phyloP scores from a whole-genome alignment of 1,284 basidiomycete species.

The Malassezia yamatoensis region DNA sequence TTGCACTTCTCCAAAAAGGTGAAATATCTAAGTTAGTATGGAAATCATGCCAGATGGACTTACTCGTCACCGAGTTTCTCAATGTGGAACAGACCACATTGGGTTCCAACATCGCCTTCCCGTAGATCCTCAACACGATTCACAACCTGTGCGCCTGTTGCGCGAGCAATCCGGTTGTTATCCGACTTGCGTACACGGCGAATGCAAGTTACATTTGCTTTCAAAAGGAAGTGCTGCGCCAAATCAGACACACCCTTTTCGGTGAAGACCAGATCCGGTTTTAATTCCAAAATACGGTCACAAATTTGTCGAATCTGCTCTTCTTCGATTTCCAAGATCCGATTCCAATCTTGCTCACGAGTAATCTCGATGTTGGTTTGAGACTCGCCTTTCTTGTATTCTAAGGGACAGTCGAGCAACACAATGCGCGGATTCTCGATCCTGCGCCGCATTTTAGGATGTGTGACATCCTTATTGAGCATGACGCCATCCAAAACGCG shows the following conservation, averaged over 20 bases:
- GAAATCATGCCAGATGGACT: constrained; percentile 47
- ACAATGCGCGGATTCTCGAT: constrained; percentile 84
- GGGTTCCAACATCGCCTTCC: constrained; percentile 78
- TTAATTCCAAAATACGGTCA: constrained; percentile 78
- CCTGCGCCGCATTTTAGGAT: constrained; percentile 86
- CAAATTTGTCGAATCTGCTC: constrained; percentile 88
- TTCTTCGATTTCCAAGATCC: constrained; percentile 89
- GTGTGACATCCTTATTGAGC: constrained; percentile 98
- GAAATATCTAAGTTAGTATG: constrained; percentile 59
- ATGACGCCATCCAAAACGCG: constrained; percentile 81
- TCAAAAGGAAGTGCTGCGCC: constrained; percentile 83
- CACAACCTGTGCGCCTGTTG: constrained; percentile 89
- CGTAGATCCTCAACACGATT: constrained; percentile 91
- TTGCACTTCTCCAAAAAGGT: constrained; percentile 87
- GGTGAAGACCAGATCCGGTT: constrained; percentile 88
- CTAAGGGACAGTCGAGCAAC: constrained; percentile 85
- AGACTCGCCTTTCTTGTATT: constrained; percentile 98
- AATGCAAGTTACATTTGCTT: constrained; percentile 79
- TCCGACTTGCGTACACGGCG: constrained; percentile 94
- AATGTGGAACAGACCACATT: constrained; percentile 87
- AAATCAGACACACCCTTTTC: constrained; percentile 93
- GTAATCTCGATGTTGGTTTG: constrained; percentile 98
- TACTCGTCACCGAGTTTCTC: constrained; percentile 97
- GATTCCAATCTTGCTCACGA: constrained; percentile 84
- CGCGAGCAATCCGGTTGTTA: constrained; percentile 95